A percentile compares a stretch with the other conserved stretches of the same genome.
Conservation (phyloP, 306 rosid species). For the Begonia masoniana region DNA sequence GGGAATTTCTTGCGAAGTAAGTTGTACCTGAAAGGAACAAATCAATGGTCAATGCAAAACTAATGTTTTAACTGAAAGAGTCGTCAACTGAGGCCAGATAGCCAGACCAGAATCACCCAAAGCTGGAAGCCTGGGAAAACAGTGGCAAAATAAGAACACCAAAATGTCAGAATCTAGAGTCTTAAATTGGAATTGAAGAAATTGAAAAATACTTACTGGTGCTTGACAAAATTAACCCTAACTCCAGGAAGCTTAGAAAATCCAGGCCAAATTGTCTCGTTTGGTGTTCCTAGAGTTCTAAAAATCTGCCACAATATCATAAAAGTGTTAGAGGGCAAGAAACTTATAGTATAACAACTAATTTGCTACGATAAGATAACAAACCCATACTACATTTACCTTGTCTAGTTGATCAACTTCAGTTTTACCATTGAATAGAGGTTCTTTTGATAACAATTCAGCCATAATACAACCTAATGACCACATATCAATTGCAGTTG, state of each 20-base stretch:
- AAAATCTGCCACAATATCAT: conserved; percentile 45
- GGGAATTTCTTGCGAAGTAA: conserved; percentile 75
- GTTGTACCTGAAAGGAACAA: conserved; percentile 40
- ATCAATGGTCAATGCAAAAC: conserved; percentile 36
- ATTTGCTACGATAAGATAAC: no score
- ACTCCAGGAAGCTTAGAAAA: conserved; percentile 57
- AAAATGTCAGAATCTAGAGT: conserved; percentile 14
- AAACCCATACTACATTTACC: conserved; percentile 16
- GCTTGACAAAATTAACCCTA: conserved; percentile 53
- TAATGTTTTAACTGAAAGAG: conserved; percentile 26
- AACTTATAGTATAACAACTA: conserved; percentile 6
- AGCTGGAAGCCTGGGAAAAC: conserved; percentile 99
- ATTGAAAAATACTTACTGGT: conserved; percentile 36
- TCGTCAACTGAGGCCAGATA: conserved; percentile 82
- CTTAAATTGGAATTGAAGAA: not conserved
- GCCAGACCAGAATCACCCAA: conserved; percentile 96
- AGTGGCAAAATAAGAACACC: conserved; percentile 68
- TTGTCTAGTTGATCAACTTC: conserved; percentile 83
- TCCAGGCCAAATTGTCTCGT: conserved; percentile 76
- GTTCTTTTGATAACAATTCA: conserved; percentile 56
- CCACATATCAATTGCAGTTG: conserved; percentile 97
- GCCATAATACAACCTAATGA: conserved; percentile 96
- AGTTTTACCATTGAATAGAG: conserved; percentile 72
- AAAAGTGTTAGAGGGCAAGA: not conserved
- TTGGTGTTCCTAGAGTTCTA: conserved; percentile 66